phyloP scores from a whole-genome alignment of 2,329 filamentous ascomycete species.

The Botrytis porri region DNA sequence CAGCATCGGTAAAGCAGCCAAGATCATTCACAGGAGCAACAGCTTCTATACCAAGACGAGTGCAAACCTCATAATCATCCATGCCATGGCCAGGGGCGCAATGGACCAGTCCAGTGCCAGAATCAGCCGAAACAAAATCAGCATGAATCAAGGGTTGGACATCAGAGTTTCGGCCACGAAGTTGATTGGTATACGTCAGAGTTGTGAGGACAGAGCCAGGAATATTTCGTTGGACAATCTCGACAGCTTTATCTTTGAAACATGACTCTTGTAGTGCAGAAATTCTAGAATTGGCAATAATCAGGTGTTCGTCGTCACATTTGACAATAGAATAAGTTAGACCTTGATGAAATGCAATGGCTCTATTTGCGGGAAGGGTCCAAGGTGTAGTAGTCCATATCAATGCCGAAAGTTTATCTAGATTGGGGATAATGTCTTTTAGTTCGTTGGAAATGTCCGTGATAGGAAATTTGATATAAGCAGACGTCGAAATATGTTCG shows the following conservation, averaged over 20 bases:
- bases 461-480: conserved; percentile 79
- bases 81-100: conserved; percentile 92
- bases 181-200: conserved; percentile 66
- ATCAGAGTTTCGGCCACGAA: conserved; percentile 57
- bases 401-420: conserved; percentile 65
- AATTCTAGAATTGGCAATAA: conserved; percentile 71
- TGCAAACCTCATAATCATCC: conserved; percentile 88
- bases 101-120: conserved; percentile 95
- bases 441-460: conserved; percentile 46
- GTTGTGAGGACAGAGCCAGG: conserved; percentile 63
- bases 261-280: conserved; percentile 52
- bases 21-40: conserved; percentile 81
- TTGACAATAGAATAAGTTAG: conserved; percentile 70
- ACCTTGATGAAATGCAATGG: conserved; percentile 75
- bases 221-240: conserved; percentile 55
- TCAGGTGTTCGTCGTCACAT: conserved; percentile 54
- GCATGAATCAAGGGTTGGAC: conserved; percentile 74
- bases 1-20: conserved; percentile 76
- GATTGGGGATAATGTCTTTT: conserved; percentile 39
- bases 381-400: conserved; percentile 99
- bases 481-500: conserved; percentile 65
- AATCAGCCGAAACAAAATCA: conserved; percentile 82
- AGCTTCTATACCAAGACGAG: conserved; percentile 64
- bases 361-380: conserved; percentile 91
- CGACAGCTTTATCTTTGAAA: conserved; percentile 35